Base-by-base conservation (phyloP, 805 yeast species). In the Pichia ethanolica region DNA sequence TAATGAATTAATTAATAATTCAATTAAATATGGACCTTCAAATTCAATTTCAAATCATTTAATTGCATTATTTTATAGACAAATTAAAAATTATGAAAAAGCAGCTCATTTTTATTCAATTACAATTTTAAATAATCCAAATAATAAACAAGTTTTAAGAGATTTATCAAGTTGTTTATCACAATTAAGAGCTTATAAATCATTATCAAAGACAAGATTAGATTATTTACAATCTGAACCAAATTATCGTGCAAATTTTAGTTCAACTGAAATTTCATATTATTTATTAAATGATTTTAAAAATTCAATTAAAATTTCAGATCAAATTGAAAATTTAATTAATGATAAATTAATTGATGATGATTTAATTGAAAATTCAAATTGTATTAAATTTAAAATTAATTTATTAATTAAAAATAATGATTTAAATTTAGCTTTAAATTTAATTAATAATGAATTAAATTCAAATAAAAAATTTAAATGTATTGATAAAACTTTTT, bases 211-310 rank as follows among this genome's bases (percentile, higher is more conserved):
- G 10, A 77, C 91, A 2, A 77, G 97, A 58, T 80, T 78, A 52
- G 72, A 74, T 37, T 82, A 81, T 59, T 74, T 93, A 65, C 86
- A 84, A 58, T 75, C 77, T 28, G 83, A 78, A 57, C 81, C 93
- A 10, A 95, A 95, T 0, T 86, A 80, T 63, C 77, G 97, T 55
- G 89, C 91, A 53, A 86, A 88, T 62, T 90, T 97, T 96, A 86
- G 95, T 1, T 83, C 84, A 0, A 73, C 86, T 46, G 96, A 96
- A 1, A 74, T 89, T 40, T 96, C 97, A 1, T 88, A 85, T 62
- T 87, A 86, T 64, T 71, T 90, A 62, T 79, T 78, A 63, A 76
- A 78, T 28, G 87, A 89, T 59, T 77, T 73, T 59, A 71, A 70
- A 36, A 79, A 78, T 27, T 91, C 96, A 7, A 82, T 83, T 49